A percentile compares a stretch with the other conserved stretches of the same genome.
These are phyloP conservation scores for Emmonsia crescens DNA, from an alignment of 2,329 filamentous ascomycete genomes.

Conservation along the genomic window DNA sequence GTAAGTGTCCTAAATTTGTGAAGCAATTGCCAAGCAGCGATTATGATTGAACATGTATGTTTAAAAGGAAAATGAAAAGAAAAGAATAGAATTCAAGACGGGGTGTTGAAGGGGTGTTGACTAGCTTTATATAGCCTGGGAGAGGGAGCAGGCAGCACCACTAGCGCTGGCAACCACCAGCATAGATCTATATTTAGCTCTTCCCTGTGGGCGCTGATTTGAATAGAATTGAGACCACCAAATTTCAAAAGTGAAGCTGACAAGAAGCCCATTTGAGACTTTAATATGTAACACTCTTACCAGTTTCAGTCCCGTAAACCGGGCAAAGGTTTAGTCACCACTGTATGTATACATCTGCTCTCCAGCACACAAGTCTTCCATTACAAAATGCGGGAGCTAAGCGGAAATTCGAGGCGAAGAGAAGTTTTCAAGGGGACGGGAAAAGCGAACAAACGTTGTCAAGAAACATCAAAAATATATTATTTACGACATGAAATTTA, in stretches of 20 bases:
- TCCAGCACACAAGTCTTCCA: neutral
- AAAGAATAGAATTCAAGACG: neutral
- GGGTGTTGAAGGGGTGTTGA: neutral
- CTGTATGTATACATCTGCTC: neutral
- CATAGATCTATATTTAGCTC: neutral
- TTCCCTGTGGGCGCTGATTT: neutral
- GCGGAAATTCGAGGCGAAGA: neutral
- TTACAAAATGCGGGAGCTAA: neutral
- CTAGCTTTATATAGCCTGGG: neutral
- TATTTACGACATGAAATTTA: conserved; percentile 1
- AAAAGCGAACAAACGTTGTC: neutral
- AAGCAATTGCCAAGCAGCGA: neutral
- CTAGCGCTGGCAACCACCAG: neutral
- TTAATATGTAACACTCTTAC: neutral
- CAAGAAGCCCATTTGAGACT: neutral
- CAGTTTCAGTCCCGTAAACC: neutral
- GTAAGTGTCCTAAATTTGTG: neutral
- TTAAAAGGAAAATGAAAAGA: neutral
- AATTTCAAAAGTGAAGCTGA: neutral
- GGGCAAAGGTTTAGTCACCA: neutral
- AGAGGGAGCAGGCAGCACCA: neutral
- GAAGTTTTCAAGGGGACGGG: neutral
- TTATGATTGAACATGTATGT: neutral
- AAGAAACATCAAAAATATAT: conserved; percentile 3
- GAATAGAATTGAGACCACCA: neutral